phyloP scores from a whole-genome alignment of 345 rosid species.

The Reutealis trisperma region DNA sequence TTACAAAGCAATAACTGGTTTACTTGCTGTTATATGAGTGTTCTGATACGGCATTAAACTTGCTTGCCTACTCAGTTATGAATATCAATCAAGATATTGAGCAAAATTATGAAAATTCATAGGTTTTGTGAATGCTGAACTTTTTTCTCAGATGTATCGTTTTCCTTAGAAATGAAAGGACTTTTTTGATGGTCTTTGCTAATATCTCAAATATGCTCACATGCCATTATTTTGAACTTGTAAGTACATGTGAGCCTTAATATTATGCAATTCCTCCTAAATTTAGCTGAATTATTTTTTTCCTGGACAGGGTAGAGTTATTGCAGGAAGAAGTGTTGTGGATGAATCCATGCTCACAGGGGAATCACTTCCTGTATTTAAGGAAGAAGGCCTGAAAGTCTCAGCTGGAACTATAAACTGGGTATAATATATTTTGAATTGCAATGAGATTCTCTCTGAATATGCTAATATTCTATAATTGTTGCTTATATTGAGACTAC shows the following conservation, averaged over 20 bases:
- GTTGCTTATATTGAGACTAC: not conserved
- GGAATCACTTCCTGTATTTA: constrained; percentile 89
- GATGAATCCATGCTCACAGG: constrained; percentile 99
- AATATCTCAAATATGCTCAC: not conserved
- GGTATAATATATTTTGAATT: constrained; percentile 45
- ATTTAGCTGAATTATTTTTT: constrained; percentile 23
- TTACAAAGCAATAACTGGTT: not conserved
- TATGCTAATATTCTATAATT: constrained; percentile 1
- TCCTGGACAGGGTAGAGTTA: constrained; percentile 65
- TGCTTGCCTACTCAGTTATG: not conserved
- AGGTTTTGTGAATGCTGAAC: not conserved
- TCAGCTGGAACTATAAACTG: constrained; percentile 96
- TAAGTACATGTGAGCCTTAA: not conserved
- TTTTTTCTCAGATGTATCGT: not conserved
- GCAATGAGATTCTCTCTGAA: constrained; percentile 5
- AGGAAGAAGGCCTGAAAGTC: constrained; percentile 70
- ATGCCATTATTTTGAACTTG: not conserved
- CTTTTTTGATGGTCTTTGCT: not conserved
- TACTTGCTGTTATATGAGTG: not conserved
- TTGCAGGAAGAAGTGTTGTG: constrained; percentile 94
- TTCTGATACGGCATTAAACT: constrained; percentile 8
- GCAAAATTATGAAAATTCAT: not conserved
- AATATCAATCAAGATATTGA: not conserved
- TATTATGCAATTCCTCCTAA: not conserved
- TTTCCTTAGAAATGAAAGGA: not conserved